Base-by-base conservation (phyloP, 495 filamentous ascomycete species). In the Neurospora sp. region DNA sequence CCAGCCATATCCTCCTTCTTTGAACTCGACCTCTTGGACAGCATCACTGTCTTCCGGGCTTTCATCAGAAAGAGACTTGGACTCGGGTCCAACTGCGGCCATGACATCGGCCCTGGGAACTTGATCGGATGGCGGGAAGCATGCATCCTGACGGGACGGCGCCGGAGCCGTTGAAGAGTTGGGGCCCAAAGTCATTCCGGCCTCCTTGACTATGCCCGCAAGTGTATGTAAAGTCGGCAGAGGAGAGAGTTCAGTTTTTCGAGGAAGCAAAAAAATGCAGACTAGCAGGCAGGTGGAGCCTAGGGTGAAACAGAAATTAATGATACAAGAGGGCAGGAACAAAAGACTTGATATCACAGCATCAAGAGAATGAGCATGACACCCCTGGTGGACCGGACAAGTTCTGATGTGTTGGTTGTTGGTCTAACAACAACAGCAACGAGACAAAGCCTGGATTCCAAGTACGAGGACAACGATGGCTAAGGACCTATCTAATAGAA, bases 1-100 rank as follows among this genome's bases (percentile, higher is more conserved):
- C 84, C 84, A 85, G 39, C 84, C 84, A 77, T 84, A 85, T 12
- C 84, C 84, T 8, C 84, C 84, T 71, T 85, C 84, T 23, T 80
- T 81, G 73, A 85, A 83, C 46, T 84, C 82, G 4, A 72, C 72
- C 48, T 76, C 75, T 23, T 69, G 70, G 11, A 73, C 71, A 11
- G 77, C 78, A 18, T 78, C 78, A 37, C 76, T 78, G 0, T 79
- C 77, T 18, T 62, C 54, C 1, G 74, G 75, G 12, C 72, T 77
- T 16, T 74, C 76, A 1, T 77, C 75, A 27, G 70, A 72, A 18
- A 62, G 54, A 4, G 54, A 62, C 14, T 62, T 35, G 27, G 54
- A 18, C 11, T 62, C 27, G 27, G 54, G 12, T 62, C 27, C 54
- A 9, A 16, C 0, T 62, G 54, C 14, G 14, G 23, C 27, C 27